Evolutionary conservation across 73 alveolate species (phyloP).

Genomic region (Blepharisma stoltei): DNA sequence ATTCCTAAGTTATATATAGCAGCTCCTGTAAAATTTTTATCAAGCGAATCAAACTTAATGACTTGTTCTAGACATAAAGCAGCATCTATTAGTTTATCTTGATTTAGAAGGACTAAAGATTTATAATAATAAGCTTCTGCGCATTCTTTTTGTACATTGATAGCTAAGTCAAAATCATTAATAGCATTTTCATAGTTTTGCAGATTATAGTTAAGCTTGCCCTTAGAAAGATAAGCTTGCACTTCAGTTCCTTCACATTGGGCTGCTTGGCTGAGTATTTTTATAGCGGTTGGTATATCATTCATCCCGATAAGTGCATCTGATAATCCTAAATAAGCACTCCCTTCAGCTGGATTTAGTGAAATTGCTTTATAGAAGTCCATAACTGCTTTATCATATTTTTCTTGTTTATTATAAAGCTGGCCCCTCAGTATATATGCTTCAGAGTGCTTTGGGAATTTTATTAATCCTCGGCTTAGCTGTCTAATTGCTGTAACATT

Average conservation of each 20-base stretch:
- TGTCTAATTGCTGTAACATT: constrained; percentile 22
- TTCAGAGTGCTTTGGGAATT: constrained; percentile 49
- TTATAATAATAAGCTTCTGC: constrained; percentile 57
- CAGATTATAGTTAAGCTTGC: constrained; percentile 35
- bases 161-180: constrained; percentile 35
- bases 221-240: constrained; percentile 42
- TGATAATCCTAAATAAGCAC: constrained; percentile 53
- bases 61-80: constrained; percentile 52
- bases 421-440: constrained; percentile 54
- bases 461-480: constrained; percentile 43
- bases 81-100: constrained; percentile 48
- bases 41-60: constrained; percentile 41
- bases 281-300: constrained; percentile 42
- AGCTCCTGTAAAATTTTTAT: constrained; percentile 43
- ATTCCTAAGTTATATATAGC: constrained; percentile 47
- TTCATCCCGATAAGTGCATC: constrained; percentile 43
- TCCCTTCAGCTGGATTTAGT: constrained; percentile 47
- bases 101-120: constrained; percentile 28
- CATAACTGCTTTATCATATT: constrained; percentile 47
- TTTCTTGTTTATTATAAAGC: constrained; percentile 35
- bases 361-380: constrained; percentile 47
- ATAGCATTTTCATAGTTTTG: constrained; percentile 40
- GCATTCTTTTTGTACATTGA: constrained; percentile 38
- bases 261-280: constrained; percentile 38
- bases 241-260: constrained; percentile 38